Evolutionary conservation across 306 rosid species (phyloP), one percentile per base, ranked within the genome.

Genomic region (Castanopsis chinensis): DNA sequence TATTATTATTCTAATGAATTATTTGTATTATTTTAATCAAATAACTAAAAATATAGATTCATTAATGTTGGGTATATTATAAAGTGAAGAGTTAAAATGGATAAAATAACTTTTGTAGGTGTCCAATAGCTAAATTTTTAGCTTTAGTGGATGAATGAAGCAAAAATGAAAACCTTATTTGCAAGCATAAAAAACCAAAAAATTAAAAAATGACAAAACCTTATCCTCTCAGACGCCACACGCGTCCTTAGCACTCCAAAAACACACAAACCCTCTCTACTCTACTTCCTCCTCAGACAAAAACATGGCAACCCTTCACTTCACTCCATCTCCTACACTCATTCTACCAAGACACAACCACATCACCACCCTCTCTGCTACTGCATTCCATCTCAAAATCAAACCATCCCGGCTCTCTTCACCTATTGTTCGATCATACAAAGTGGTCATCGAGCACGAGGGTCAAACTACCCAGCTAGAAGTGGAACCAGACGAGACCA

Each of bases 391-490:
- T 45, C 79, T 80, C 54, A 89, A 79, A 52, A 17, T 56, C 61
- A 15, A n/a, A 63, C 64, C 88, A 54, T 81, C 83, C 12, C 80
- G 69, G 72, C 15, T 53, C 20, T n/a, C 79, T 45, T 54, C 54
- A 11, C 18, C 27, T 55, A 79, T 64, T 12, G 92, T 89, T 69
- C 76, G 86, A 23, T 82, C 98, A 0, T 91, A 90, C 71, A 96
- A 90, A 76, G 99, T 96, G 71, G 89, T 91, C 76, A 77, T 96
- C 37, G 99, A 96, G 79, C 97, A 96, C 80, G 80, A 84, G 76
- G 98, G 94, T 0, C 51, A 82, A 41, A 21, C 93, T 49, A 87
- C 88, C 3, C 80, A 91, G 73, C 92, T 90, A 4, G 85, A 90
- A 55, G 91, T 90, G 1, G 91, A 88, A 10, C 76, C 83, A 5